Conservation (phyloP, 495 filamentous ascomycete species). For the Aspergillus ostianus region DNA sequence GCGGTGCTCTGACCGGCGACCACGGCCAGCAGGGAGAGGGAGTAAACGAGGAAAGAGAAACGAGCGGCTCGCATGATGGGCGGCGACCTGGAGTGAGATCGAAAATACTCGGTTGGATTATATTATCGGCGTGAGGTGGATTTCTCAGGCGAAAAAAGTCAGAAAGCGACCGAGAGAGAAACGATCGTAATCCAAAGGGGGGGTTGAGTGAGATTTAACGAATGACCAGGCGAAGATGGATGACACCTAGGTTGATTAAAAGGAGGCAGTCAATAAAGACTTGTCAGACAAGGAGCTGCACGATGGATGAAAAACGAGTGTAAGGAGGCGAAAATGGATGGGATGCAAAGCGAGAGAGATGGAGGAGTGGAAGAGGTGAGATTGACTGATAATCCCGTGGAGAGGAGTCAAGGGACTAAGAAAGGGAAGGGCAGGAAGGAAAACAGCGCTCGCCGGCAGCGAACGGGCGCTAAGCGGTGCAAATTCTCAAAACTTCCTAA, state of each 20-base stretch:
- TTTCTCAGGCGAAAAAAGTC: background rate
- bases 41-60: conserved; percentile 38
- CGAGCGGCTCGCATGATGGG: conserved; percentile 38
- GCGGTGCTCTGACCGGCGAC: conserved; percentile 36
- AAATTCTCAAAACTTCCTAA: background rate
- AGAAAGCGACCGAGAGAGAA: background rate
- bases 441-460: too few species aligned
- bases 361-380: background rate
- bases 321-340: conserved; percentile 18
- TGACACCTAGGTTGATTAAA: too few species aligned
- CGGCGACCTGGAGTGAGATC: conserved; percentile 5
- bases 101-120: conserved; percentile 2
- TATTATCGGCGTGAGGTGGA: background rate
- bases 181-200: background rate
- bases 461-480: background rate
- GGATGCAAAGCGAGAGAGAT: background rate
- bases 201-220: background rate
- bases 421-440: too few species aligned
- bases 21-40: conserved; percentile 38
- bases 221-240: background rate
- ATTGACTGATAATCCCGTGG: background rate
- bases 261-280: conserved; percentile 13
- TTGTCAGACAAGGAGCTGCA: conserved; percentile 10
- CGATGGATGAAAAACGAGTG: conserved; percentile 21
- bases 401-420: too few species aligned